phyloP scores from a whole-genome alignment of 331 rosid genomes.

The Ulmus americana region DNA sequence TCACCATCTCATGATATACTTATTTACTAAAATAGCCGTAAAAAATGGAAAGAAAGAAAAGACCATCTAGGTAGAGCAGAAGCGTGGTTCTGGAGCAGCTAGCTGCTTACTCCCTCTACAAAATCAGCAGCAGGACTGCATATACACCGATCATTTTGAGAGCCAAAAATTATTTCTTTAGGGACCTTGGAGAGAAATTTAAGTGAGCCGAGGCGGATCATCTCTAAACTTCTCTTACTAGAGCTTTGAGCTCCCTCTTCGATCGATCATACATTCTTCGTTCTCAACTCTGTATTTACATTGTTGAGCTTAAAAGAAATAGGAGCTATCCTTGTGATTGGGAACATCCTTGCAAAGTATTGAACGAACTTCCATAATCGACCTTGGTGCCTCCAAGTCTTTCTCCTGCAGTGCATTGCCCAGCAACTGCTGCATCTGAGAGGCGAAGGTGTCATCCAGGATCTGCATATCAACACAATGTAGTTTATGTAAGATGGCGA shows the following conservation, averaged over 20 bases:
- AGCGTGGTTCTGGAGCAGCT: constrained; percentile 40
- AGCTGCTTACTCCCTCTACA: constrained; percentile 68
- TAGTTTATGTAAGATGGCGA: background rate
- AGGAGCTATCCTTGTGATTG: constrained; percentile 45
- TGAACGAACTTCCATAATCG: constrained; percentile 82
- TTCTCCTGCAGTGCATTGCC: constrained; percentile 80
- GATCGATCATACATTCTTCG: constrained; percentile 2
- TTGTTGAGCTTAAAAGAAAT: constrained; percentile 37
- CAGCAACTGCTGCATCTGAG: constrained; percentile 82
- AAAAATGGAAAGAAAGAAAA: background rate
- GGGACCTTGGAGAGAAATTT: background rate
- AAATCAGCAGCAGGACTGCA: constrained; percentile 32
- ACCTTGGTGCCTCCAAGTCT: constrained; percentile 74
- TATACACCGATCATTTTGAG: constrained; percentile 2
- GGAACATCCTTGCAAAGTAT: constrained; percentile 82
- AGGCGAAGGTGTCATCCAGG: constrained; percentile 81
- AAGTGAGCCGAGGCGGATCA: constrained; percentile 1
- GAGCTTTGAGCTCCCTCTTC: background rate
- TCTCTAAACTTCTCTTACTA: background rate
- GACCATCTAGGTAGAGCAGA: constrained; percentile 16
- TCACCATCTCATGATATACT: too few species aligned
- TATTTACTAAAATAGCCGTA: background rate
- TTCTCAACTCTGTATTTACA: constrained; percentile 32
- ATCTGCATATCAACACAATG: constrained; percentile 36
- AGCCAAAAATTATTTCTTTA: background rate